phyloP scores from a whole-genome alignment of 441 rosid species.

The Jatropha multifida region DNA sequence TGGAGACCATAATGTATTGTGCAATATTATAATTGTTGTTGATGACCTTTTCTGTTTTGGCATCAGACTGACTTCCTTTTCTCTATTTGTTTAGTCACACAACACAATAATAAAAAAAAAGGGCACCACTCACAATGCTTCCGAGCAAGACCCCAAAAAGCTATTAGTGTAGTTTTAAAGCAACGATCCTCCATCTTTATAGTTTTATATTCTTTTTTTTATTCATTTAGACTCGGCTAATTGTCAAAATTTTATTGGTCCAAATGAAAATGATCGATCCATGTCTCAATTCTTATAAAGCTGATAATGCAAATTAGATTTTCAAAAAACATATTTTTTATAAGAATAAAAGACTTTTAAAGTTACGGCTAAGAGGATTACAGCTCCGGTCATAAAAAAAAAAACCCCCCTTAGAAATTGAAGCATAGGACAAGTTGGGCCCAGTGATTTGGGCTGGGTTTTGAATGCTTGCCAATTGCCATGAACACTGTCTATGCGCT shows the following conservation, averaged over 20 bases:
- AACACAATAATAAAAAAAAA: conserved; percentile 20
- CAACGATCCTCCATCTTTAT: conserved; percentile 1
- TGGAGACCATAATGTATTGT: not conserved
- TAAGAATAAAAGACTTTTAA: no score
- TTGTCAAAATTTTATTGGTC: no score
- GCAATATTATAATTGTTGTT: conserved; percentile 1
- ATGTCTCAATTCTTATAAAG: no score
- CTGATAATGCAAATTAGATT: no score
- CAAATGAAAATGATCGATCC: no score
- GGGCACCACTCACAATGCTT: conserved; percentile 33
- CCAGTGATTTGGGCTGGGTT: not conserved
- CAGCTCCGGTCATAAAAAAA: no score
- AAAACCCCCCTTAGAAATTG: no score
- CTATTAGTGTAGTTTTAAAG: conserved; percentile 24
- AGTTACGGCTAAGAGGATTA: no score
- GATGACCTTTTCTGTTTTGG: conserved; percentile 20
- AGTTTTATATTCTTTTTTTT: not conserved
- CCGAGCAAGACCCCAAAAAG: conserved; percentile 30
- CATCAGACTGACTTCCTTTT: conserved; percentile 4
- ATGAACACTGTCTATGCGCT: conserved; percentile 14
- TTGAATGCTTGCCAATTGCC: not conserved
- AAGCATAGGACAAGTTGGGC: no score
- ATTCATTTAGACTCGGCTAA: not conserved
- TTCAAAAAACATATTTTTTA: no score
- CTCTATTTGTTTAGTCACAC: conserved; percentile 19